Base-by-base conservation (phyloP, 495 filamentous ascomycete genomes). In the Terfezia boudieri region DNA sequence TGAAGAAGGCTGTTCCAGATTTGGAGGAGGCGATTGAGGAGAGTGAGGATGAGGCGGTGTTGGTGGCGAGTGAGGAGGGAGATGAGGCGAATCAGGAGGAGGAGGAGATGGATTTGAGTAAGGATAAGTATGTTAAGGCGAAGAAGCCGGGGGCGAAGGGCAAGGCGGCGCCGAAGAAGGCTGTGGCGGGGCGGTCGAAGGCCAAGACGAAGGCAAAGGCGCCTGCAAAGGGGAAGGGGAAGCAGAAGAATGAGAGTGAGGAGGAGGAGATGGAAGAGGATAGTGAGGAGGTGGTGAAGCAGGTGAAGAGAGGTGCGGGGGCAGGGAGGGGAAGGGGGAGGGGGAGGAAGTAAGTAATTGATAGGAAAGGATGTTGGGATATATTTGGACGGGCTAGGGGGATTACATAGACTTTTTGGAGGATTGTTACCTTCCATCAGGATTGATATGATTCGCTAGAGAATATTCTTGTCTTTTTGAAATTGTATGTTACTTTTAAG, bases 1-100 rank as follows among this genome's bases (percentile, higher is more conserved):
- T 20, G 49, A 68, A 74, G 52, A 89, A 82, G 68, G 86, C 84
- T 50, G 80, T 80, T 55, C 90, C 90, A 0, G 90, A 99, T 70
- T 75, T 99, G 50, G 90, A 99, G 67, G 90, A 99, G 67, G 89
- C 86, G 22, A 80, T 96, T 48, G 85, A 94, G 37, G 92, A 90
- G 59, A 88, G 85, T 12, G 89, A 94, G 51, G 87, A 84, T 36
- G 79, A 75, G 49, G 80, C 79, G 38, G 71, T 76, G 8, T 69
- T 76, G 23, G 73, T 80, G 36, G 26, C 26, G 4, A 75, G 77
- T 36, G 76, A 79, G 12, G 73, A 67, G 5, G 79, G 76, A 50
- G 76, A 77, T 50, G 71, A 75, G 16, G 70, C 70, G 38, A 69
- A 69, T 37, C 76, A 77, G 5, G 82, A 82, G 2, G 74, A 79